These are phyloP conservation scores for Alternaria panax DNA, from an alignment of 2,329 filamentous ascomycete species.

Conservation along the genomic window DNA sequence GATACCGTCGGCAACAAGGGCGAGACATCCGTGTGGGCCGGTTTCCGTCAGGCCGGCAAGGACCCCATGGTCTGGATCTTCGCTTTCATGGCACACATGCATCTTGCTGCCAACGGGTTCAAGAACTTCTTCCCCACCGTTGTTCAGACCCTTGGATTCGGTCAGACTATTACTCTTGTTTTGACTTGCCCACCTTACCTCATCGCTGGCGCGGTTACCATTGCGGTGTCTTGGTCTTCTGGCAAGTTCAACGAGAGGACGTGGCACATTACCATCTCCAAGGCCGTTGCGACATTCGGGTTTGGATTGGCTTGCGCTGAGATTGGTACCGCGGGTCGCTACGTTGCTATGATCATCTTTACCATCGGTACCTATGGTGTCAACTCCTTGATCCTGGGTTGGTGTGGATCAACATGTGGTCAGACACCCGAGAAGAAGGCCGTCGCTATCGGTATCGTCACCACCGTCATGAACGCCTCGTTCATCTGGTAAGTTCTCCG, in stretches of 20 bases:
- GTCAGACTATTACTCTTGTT: conserved; percentile 58
- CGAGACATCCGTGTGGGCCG: conserved; percentile 56
- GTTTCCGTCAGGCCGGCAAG: conserved; percentile 59
- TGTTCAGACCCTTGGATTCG: conserved; percentile 60
- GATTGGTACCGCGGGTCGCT: conserved; percentile 47
- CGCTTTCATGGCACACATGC: conserved; percentile 44
- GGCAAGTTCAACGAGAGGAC: conserved; percentile 51
- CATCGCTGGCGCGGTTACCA: conserved; percentile 39
- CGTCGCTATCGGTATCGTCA: conserved; percentile 55
- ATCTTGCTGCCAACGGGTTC: conserved; percentile 48
- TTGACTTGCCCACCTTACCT: conserved; percentile 52
- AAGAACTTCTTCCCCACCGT: conserved; percentile 59
- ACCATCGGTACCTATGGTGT: conserved; percentile 48
- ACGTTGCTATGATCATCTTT: conserved; percentile 44
- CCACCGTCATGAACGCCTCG: conserved; percentile 53
- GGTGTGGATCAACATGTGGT: conserved; percentile 54
- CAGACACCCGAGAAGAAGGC: conserved; percentile 58
- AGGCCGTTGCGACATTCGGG: conserved; percentile 49
- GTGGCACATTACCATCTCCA: conserved; percentile 53
- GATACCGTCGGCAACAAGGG: conserved; percentile 60
- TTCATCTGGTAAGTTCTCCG: conserved; percentile 47
- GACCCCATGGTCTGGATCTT: conserved; percentile 58
- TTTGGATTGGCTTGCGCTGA: conserved; percentile 49
- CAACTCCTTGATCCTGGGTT: conserved; percentile 55
- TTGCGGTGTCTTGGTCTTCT: conserved; percentile 46